Base-by-base conservation (phyloP, 2,329 filamentous ascomycete genomes). In the Cordyceps fumosorosea region DNA sequence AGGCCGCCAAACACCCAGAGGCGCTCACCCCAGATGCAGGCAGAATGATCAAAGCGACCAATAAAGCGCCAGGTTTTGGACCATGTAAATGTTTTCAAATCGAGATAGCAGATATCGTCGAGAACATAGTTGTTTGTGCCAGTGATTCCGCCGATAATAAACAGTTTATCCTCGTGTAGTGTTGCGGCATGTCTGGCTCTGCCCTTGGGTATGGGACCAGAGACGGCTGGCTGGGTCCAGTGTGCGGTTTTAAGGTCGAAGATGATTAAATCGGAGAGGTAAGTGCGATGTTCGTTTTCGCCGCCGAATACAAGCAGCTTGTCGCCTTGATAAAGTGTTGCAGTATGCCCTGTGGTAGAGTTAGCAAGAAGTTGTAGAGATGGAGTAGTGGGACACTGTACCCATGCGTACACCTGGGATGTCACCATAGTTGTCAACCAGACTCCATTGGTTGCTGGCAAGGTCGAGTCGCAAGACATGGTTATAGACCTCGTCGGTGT, bases 401-500 rank as follows among this genome's bases (percentile, higher is more conserved):
- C 93, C 93, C 95, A 98, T 98, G 67, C 93, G 87, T 56, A 98
- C 93, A 16, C 93, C 93, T 5, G 93, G 93, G 66, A 98, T 98
- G 76, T 98, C 93, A 40, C 95, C 95, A 78, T 96, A 99, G 76
- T 99, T 99, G 77, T 98, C 95, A 22, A 99, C 93, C 56, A 99
- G 80, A 67, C 86, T 95, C 95, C 95, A 99, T 73, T 95, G 91
- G 68, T 95, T 87, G 65, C 89, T 93, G 64, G 89, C 82, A 65
- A 99, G 83, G 73, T 99, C 93, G 57, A 99, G 79, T 69, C 87
- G 88, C 66, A 99, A 81, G 48, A 99, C 95, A 77, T 99, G 95
- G 72, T 99, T 99, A 77, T 99, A 99, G 20, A 99, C 90, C 79
- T 99, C 95, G 74, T 99, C 95, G 0, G 95, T 99, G 73, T 96